phyloP scores from a whole-genome alignment of 805 yeast species.

The Huiozyma naganishii region DNA sequence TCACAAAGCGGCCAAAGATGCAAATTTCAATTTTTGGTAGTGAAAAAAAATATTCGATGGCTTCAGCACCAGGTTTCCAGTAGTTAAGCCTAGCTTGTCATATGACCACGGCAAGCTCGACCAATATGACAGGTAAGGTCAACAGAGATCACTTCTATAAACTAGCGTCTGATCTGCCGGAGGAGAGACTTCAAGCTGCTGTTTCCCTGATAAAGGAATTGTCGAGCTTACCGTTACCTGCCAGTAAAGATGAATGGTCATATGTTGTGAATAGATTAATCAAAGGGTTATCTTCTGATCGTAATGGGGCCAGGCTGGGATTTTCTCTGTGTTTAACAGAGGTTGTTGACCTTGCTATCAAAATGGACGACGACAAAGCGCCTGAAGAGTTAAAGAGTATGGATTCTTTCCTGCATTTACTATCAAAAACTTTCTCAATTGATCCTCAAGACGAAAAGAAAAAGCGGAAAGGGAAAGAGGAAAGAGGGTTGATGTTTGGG shows the following conservation, averaged over 20 bases:
- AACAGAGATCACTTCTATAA: conserved; percentile 68
- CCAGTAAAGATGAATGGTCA: conserved; percentile 52
- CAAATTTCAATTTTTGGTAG: too few relatives aligned
- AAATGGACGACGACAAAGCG: conserved; percentile 10
- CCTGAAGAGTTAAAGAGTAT: conserved; percentile 13
- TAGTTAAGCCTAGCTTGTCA: too few relatives aligned
- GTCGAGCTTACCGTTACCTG: conserved; percentile 21
- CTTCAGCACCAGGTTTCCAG: too few relatives aligned
- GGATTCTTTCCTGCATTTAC: conserved; percentile 14
- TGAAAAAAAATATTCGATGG: too few relatives aligned
- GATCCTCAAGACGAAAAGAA: conserved; percentile 30
- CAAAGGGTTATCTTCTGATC: conserved; percentile 70
- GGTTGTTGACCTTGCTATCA: conserved; percentile 31
- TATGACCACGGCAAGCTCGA: too few relatives aligned
- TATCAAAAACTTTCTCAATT: conserved; percentile 27
- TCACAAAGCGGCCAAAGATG: too few relatives aligned
- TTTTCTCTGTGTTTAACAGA: conserved; percentile 83
- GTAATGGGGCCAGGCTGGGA: conserved; percentile 79
- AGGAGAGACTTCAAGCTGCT: conserved; percentile 66
- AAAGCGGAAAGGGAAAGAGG: conserved; percentile 65
- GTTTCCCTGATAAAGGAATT: conserved; percentile 54
- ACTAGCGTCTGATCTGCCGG: conserved; percentile 64
- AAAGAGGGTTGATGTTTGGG: conserved; percentile 72
- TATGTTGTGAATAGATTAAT: conserved; percentile 73
- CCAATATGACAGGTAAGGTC: conserved; percentile 24